Conservation (phyloP, 768 basidiomycete species). For the Dacryopinax primogenitus region DNA sequence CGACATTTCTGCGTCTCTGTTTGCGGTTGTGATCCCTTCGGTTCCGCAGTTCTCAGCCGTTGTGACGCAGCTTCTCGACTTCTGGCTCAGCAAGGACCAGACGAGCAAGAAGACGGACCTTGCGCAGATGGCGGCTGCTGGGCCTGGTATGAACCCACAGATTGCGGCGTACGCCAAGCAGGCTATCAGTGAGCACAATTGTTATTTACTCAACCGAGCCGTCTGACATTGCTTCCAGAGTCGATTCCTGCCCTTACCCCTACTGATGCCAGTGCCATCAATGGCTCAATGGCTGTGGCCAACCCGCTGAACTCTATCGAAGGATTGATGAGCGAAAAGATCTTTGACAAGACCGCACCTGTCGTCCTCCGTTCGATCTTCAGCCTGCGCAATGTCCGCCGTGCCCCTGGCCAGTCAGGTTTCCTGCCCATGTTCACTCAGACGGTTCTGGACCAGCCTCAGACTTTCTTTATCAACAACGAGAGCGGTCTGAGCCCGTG, state of each 20-base stretch:
- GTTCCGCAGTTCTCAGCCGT: constrained; percentile 29
- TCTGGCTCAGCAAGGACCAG: constrained; percentile 42
- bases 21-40: not conserved
- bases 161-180: constrained; percentile 2
- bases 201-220: not conserved
- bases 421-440: constrained; percentile 25
- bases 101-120: constrained; percentile 19
- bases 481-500: not conserved
- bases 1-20: not conserved
- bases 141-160: not conserved
- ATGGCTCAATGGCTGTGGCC: constrained; percentile 26
- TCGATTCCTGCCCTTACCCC: constrained; percentile 24
- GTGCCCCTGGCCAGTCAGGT: constrained; percentile 59
- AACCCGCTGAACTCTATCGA: constrained; percentile 27
- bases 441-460: not conserved
- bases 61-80: constrained; percentile 51
- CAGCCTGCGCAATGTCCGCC: constrained; percentile 42
- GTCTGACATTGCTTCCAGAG: constrained; percentile 12
- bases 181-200: not conserved
- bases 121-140: not conserved
- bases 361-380: constrained; percentile 56
- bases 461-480: not conserved
- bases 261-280: constrained; percentile 23
- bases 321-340: constrained; percentile 51
- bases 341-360: constrained; percentile 49